Evolutionary conservation across 305 asterid species (phyloP), one percentile per base, ranked within the genome.

Genomic region (Ruellia speciosa): DNA sequence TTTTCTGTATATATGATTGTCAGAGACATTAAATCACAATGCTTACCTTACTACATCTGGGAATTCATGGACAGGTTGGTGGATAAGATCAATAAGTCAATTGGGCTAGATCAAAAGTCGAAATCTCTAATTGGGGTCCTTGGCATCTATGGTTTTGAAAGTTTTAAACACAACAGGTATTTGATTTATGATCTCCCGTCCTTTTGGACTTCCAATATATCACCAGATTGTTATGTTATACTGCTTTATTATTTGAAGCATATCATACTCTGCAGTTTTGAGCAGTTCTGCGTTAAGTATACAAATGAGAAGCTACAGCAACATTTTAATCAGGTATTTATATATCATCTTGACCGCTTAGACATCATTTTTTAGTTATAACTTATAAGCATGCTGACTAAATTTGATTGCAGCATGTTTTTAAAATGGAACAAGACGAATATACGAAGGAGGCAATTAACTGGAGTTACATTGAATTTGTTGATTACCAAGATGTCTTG

Each of bases 161-260:
- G 99, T 79, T 89, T 93, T 94, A 89, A 89, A 93, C 86, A 94
- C 80, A 93, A 93, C 94, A 93, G 99, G 99, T 93, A 94, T 92
- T 82, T 88, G 71, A 77, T 71, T 66, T n/a, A n/a, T n/a, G n/a
- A n/a, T n/a, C n/a, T n/a, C n/a, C n/a, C n/a, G n/a, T n/a, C n/a
- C n/a, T n/a, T n/a, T n/a, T n/a, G n/a, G n/a, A n/a, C n/a, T n/a
- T n/a, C n/a, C n/a, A n/a, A n/a, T n/a, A n/a, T n/a, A n/a, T n/a
- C n/a, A n/a, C n/a, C n/a, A n/a, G n/a, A n/a, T n/a, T n/a, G n/a
- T n/a, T n/a, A n/a, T n/a, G 90, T 90, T 85, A 81, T 56, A 85
- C 92, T 78, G 76, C 18, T 3, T 18, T 18, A 3, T 53, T 53
- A 14, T 62, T 60, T 50, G 35, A 52, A 37, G 2, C 4, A 3